A percentile compares a stretch with the other conserved stretches of the same genome.
phyloP scores from a whole-genome alignment of 768 basidiomycete species.

The Macrolepiota dolichaula region DNA sequence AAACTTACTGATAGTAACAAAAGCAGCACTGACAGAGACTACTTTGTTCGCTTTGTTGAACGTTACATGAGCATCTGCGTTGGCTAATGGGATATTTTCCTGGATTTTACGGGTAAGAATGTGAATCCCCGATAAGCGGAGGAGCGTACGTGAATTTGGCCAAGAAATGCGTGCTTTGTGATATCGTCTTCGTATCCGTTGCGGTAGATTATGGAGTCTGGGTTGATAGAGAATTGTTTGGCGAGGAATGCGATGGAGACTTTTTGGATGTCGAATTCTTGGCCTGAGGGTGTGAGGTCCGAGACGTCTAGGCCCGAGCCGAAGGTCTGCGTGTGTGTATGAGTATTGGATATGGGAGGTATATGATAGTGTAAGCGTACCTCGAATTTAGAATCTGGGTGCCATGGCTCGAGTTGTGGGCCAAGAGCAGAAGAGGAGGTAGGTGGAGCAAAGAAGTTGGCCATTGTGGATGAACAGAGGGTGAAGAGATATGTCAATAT shows the following conservation, averaged over 20 bases:
- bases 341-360: not conserved
- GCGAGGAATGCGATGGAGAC: conserved; percentile 24
- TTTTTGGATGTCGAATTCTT: conserved; percentile 18
- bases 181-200: conserved; percentile 24
- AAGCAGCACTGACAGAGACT: conserved; percentile 30
- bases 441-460: conserved; percentile 4
- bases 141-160: conserved; percentile 8
- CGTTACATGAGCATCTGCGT: conserved; percentile 34
- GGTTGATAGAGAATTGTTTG: conserved; percentile 19
- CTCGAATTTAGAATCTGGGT: conserved; percentile 7
- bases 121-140: not conserved
- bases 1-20: conserved; percentile 26
- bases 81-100: conserved; percentile 28
- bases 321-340: conserved; percentile 20
- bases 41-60: conserved; percentile 24
- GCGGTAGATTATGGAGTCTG: conserved; percentile 18
- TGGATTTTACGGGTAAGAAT: conserved; percentile 2
- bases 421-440: not conserved
- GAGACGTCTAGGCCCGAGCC: conserved; percentile 24
- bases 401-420: conserved; percentile 6
- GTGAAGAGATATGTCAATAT: not conserved
- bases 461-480: conserved; percentile 7
- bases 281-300: conserved; percentile 20
- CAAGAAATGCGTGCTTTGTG: conserved; percentile 17
- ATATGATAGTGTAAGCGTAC: not conserved